Conservation (phyloP, 2,329 filamentous ascomycete species). For the Volutella citrinella region DNA sequence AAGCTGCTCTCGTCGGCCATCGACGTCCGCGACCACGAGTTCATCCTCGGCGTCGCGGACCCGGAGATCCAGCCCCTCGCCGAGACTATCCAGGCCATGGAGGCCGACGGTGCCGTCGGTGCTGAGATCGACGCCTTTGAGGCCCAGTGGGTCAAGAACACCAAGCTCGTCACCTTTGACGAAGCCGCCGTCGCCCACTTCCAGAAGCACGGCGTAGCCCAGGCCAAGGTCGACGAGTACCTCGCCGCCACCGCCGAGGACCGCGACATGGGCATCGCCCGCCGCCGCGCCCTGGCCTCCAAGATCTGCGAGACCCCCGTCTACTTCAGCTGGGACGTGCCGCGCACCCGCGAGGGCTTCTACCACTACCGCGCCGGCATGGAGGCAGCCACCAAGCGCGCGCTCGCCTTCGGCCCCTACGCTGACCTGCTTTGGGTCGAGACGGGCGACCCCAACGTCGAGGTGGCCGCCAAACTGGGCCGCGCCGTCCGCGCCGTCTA, state of each 20-base stretch:
- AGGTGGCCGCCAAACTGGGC: constrained; percentile 72
- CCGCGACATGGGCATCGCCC: constrained; percentile 73
- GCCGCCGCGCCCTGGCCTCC: constrained; percentile 70
- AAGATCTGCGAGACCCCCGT: constrained; percentile 65
- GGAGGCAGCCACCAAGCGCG: constrained; percentile 85
- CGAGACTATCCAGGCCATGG: constrained; percentile 88
- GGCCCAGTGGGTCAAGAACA: constrained; percentile 80
- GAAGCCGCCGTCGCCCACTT: constrained; percentile 82
- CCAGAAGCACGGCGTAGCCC: constrained; percentile 59
- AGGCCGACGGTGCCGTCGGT: constrained; percentile 71
- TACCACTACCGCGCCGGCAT: constrained; percentile 89
- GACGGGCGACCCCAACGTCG: constrained; percentile 83
- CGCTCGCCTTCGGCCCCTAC: constrained; percentile 85
- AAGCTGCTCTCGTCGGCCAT: constrained; percentile 87
- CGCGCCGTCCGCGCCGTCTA: constrained; percentile 66
- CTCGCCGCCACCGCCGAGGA: constrained; percentile 58
- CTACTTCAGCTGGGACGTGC: constrained; percentile 86
- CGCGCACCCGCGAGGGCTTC: constrained; percentile 88
- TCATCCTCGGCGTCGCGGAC: constrained; percentile 84
- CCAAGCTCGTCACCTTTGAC: constrained; percentile 85
- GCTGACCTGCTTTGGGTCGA: constrained; percentile 97
- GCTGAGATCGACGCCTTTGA: constrained; percentile 84
- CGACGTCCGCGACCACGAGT: constrained; percentile 94
- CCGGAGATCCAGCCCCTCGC: constrained; percentile 73
- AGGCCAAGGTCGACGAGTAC: constrained; percentile 67